Percentiles rank a stretch among this genome's conserved stretches.
Evolutionary conservation across 768 basidiomycete species (phyloP).

Genomic region (Auriculariales sp.): DNA sequence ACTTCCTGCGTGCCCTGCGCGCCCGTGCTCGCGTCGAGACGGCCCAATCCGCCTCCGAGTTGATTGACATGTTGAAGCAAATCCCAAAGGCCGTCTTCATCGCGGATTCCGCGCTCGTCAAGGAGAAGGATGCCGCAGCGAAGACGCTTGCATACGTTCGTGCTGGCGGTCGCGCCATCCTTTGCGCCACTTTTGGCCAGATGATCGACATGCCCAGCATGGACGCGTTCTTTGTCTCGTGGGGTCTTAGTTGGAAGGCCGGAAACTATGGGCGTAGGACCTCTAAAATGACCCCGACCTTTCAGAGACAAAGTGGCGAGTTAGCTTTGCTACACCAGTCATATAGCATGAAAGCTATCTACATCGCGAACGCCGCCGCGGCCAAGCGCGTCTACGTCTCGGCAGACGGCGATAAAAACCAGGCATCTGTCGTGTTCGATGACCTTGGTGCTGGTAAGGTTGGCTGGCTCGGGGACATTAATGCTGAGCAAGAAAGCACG

Average conservation of each 20-base stretch:
- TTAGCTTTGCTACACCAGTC: background rate
- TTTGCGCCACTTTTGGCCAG: constrained; percentile 22
- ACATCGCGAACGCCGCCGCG: constrained; percentile 17
- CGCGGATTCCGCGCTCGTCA: constrained; percentile 21
- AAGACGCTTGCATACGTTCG: constrained; percentile 24
- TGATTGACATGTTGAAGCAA: background rate
- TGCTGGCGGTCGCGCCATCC: constrained; percentile 22
- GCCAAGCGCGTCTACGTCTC: constrained; percentile 20
- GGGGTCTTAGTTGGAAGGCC: constrained; percentile 22
- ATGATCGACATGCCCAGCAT: constrained; percentile 14
- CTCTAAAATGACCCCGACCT: constrained; percentile 18
- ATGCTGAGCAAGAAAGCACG: constrained; percentile 14
- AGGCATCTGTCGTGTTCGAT: constrained; percentile 16
- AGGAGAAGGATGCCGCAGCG: constrained; percentile 11
- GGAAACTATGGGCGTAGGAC: constrained; percentile 27
- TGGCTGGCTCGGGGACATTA: constrained; percentile 23
- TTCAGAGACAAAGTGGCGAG: background rate
- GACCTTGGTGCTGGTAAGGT: constrained; percentile 17
- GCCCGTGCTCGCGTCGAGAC: background rate
- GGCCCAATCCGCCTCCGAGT: background rate
- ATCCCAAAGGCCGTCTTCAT: constrained; percentile 17
- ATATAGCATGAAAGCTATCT: constrained; percentile 30
- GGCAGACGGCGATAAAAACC: constrained; percentile 6
- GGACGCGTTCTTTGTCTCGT: constrained; percentile 11
- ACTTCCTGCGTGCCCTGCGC: background rate